Conservation (phyloP, 345 rosid genomes). For the Citrus maxima region DNA sequence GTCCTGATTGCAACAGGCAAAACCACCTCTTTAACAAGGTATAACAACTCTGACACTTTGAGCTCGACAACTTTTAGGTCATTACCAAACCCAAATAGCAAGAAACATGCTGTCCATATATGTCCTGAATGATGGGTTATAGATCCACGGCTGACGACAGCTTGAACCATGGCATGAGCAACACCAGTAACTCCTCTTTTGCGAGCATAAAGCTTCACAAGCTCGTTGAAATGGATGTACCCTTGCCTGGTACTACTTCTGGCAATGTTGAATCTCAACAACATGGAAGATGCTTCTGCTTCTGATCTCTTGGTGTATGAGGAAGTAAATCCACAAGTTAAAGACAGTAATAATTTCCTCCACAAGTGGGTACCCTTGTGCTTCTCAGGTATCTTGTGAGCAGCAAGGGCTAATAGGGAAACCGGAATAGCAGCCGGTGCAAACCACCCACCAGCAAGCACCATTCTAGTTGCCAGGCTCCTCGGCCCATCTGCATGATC, state of each 20-base stretch:
- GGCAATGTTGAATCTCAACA: constrained; percentile 81
- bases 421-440: constrained; percentile 80
- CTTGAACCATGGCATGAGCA: constrained; percentile 70
- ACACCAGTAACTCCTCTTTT: constrained; percentile 47
- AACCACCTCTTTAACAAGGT: constrained; percentile 56
- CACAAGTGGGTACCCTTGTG: constrained; percentile 48
- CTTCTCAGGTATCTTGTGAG: constrained; percentile 74
- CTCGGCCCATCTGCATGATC: constrained; percentile 89
- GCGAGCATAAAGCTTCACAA: constrained; percentile 64
- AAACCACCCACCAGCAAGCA: constrained; percentile 86
- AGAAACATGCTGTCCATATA: constrained; percentile 81
- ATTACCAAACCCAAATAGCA: constrained; percentile 67
- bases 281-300: constrained; percentile 76
- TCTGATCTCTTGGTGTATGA: constrained; percentile 64
- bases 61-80: constrained; percentile 64
- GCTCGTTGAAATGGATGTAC: constrained; percentile 55
- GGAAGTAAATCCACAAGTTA: constrained; percentile 67
- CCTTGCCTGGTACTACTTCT: constrained; percentile 63
- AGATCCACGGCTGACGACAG: constrained; percentile 64
- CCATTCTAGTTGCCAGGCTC: constrained; percentile 95
- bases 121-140: constrained; percentile 56
- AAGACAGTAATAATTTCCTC: constrained; percentile 53
- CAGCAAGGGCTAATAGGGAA: constrained; percentile 67
- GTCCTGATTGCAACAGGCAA: constrained; percentile 76
- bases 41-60: constrained; percentile 60